These are phyloP conservation scores for Emmonsiellopsis sp. DNA, from an alignment of 2,329 filamentous ascomycete genomes.

Conservation along the genomic window DNA sequence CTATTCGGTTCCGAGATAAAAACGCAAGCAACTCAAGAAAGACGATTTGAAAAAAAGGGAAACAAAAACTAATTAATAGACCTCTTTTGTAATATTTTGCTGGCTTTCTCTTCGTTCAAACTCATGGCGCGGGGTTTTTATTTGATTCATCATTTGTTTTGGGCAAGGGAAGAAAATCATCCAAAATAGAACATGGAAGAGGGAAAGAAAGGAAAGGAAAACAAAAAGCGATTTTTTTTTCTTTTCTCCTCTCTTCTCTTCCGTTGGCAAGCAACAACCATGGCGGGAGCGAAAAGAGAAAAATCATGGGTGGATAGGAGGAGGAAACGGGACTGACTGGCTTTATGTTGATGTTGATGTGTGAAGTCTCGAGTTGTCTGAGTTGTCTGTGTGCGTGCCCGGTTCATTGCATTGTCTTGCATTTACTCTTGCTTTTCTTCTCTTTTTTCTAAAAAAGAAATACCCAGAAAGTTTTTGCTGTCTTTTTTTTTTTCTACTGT, in stretches of 20 bases:
- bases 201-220: neutral
- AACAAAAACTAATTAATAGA: neutral
- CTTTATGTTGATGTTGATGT: too few relatives aligned
- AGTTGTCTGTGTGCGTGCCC: conserved; percentile 11
- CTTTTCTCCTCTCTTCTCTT: neutral
- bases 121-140: neutral
- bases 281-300: too few relatives aligned
- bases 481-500: conserved; percentile 1
- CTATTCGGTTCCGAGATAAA: too few relatives aligned
- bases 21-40: too few relatives aligned
- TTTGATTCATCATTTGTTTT: neutral
- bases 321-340: neutral
- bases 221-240: neutral
- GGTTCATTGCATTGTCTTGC: conserved; percentile 15
- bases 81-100: conserved; percentile 2
- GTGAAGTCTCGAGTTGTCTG: too few relatives aligned
- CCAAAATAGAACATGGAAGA: conserved; percentile 1
- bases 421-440: conserved; percentile 9
- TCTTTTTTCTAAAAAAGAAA: neutral
- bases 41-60: too few relatives aligned
- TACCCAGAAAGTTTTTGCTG: conserved; percentile 1
- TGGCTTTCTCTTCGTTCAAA: neutral
- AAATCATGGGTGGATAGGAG: neutral
- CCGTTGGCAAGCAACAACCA: too few relatives aligned
- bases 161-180: neutral